Evolutionary conservation across 768 basidiomycete species (phyloP).

Genomic region (Pholiota molesta): DNA sequence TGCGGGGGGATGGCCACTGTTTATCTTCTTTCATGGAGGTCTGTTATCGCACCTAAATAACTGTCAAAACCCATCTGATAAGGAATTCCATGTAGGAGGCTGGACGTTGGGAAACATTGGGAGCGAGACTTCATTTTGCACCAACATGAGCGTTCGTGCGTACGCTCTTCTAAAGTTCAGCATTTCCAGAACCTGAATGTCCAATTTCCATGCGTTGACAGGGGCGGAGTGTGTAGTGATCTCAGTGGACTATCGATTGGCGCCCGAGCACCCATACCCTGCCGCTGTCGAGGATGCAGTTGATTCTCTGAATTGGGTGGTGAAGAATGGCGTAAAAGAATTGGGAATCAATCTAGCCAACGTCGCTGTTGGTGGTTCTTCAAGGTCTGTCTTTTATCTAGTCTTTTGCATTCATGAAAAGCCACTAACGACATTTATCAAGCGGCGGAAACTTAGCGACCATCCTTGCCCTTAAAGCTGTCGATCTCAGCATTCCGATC

Average conservation of each 20-base stretch:
- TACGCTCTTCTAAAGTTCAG: not conserved
- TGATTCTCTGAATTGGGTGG: conserved; percentile 67
- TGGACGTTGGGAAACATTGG: conserved; percentile 75
- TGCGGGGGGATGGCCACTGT: conserved; percentile 65
- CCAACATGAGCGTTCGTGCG: conserved; percentile 60
- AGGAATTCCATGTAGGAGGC: conserved; percentile 48
- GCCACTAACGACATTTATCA: not conserved
- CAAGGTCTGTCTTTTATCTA: conserved; percentile 47
- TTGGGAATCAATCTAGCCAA: conserved; percentile 52
- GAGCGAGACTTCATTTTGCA: conserved; percentile 63
- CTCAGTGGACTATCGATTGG: conserved; percentile 72
- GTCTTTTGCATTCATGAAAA: not conserved
- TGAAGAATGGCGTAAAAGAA: conserved; percentile 44
- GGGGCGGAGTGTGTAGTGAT: conserved; percentile 65
- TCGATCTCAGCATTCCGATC: conserved; percentile 47
- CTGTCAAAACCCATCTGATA: not conserved
- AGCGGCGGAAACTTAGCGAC: conserved; percentile 77
- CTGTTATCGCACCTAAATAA: conserved; percentile 12
- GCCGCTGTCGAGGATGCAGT: conserved; percentile 72
- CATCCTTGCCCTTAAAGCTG: conserved; percentile 65
- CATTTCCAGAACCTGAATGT: not conserved
- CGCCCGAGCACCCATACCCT: conserved; percentile 72
- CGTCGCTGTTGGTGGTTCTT: conserved; percentile 75
- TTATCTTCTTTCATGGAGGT: conserved; percentile 80
- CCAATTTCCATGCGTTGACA: conserved; percentile 22